These are phyloP conservation scores for Lachnellula willkommii DNA, from an alignment of 2,329 filamentous ascomycete species.

Conservation along the genomic window DNA sequence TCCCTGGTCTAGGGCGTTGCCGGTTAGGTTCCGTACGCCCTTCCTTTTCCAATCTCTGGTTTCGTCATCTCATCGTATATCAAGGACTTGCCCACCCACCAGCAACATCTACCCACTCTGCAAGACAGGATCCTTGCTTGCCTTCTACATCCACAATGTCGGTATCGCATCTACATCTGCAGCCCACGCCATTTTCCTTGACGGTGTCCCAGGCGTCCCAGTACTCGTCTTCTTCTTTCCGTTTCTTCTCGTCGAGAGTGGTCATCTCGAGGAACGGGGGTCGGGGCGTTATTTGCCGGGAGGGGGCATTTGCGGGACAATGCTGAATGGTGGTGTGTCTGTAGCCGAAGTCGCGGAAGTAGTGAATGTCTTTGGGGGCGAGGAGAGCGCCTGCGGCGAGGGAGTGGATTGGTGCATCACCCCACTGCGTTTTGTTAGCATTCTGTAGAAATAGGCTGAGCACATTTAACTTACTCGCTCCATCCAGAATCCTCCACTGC, in stretches of 20 bases:
- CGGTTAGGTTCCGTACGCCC: slow-evolving; percentile 1
- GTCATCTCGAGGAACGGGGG: slow-evolving; percentile 78
- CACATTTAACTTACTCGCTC: slow-evolving; percentile 64
- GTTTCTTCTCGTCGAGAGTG: slow-evolving; percentile 73
- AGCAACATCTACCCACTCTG: slow-evolving; percentile 95
- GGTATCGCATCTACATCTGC: slow-evolving; percentile 92
- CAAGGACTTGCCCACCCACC: slow-evolving; percentile 70
- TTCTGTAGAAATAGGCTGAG: neutral
- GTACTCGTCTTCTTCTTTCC: slow-evolving; percentile 89
- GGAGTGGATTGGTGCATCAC: slow-evolving; percentile 96
- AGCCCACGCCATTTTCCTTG: slow-evolving; percentile 95
- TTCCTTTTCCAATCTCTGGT: neutral
- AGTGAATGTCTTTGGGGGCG: slow-evolving; percentile 79
- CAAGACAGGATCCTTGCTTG: slow-evolving; percentile 90
- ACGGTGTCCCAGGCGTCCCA: slow-evolving; percentile 83
- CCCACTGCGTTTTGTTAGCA: slow-evolving; percentile 61
- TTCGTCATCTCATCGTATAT: slow-evolving; percentile 9
- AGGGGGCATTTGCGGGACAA: slow-evolving; percentile 91
- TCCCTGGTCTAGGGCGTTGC: neutral
- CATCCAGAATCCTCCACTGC: slow-evolving; percentile 98
- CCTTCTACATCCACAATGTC: slow-evolving; percentile 97
- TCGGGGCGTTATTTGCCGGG: slow-evolving; percentile 68
- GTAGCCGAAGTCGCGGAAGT: slow-evolving; percentile 98
- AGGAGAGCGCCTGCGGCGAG: slow-evolving; percentile 88
- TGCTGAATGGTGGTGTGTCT: slow-evolving; percentile 98